Evolutionary conservation across 1,139 yeast species (phyloP).

Genomic region (Sugiyamaella neomexicana): DNA sequence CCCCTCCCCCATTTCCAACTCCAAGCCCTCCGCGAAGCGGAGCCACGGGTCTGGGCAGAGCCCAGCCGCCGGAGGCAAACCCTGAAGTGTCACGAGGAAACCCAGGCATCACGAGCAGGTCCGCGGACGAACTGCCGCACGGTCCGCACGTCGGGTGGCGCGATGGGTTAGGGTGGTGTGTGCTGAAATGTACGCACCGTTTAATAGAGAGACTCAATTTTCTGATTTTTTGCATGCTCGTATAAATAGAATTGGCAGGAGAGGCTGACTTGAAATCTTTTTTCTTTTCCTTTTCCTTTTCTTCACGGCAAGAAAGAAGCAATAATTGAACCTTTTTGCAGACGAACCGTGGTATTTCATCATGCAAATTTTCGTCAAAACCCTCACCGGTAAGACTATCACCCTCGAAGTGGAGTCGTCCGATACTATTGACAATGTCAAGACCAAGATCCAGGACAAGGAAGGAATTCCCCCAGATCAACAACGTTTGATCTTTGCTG

Average conservation of each 20-base stretch:
- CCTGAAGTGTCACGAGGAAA: too few species aligned
- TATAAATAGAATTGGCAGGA: constrained; percentile 5
- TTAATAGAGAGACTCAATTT: background rate
- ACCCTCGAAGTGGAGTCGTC: constrained; percentile 99
- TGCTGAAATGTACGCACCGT: constrained; percentile 5
- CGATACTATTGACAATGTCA: constrained; percentile 99
- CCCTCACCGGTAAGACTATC: constrained; percentile 98
- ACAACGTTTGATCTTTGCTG: constrained; percentile 99
- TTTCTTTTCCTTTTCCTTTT: constrained; percentile 20
- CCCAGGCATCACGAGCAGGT: background rate
- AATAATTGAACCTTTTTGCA: constrained; percentile 33
- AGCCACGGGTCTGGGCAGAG: constrained; percentile 5
- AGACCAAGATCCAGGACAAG: constrained; percentile 98
- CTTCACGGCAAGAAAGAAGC: constrained; percentile 33
- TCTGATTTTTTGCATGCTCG: background rate
- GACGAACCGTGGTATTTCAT: constrained; percentile 35
- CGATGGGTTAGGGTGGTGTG: background rate
- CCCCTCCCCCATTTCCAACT: too few species aligned
- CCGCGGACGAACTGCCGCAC: too few species aligned
- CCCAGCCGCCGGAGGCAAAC: background rate
- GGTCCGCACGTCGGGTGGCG: constrained; percentile 7
- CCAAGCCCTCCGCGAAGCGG: constrained; percentile 4
- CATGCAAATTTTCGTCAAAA: constrained; percentile 98
- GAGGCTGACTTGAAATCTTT: background rate
- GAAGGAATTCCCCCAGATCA: constrained; percentile 99